phyloP scores from a whole-genome alignment of 805 yeast species.

The Lipomyces yamanashiensis region DNA sequence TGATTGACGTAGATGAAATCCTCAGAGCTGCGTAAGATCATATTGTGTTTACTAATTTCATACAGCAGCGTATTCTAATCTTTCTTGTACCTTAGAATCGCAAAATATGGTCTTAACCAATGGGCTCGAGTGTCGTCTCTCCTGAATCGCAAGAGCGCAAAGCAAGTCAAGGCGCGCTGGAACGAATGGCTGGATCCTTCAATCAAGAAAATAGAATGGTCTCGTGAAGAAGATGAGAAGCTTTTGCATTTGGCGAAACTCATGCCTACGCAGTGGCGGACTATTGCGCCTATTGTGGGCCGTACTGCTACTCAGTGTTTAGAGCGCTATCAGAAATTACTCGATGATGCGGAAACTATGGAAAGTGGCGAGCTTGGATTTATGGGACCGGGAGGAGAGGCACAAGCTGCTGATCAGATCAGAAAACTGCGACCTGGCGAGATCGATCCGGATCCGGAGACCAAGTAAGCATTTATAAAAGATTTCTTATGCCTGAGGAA shows the following conservation, averaged over 20 bases:
- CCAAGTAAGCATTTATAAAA: constrained; percentile 45
- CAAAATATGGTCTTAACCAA: constrained; percentile 91
- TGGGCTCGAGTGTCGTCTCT: constrained; percentile 93
- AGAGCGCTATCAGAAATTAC: constrained; percentile 76
- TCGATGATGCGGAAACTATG: constrained; percentile 56
- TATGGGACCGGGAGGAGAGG: constrained; percentile 59
- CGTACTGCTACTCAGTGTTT: constrained; percentile 87
- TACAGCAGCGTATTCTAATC: not conserved
- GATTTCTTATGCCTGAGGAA: not conserved
- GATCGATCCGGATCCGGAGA: constrained; percentile 72
- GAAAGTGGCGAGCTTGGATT: constrained; percentile 48
- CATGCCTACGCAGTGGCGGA: constrained; percentile 93
- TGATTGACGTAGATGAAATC: constrained; percentile 63
- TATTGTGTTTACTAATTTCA: not conserved
- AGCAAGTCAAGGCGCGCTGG: constrained; percentile 94
- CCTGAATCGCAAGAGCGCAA: constrained; percentile 81
- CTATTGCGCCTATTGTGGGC: constrained; percentile 79
- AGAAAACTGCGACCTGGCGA: constrained; percentile 54
- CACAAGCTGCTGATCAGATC: constrained; percentile 49
- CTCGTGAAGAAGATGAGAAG: constrained; percentile 73
- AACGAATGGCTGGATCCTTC: constrained; percentile 81
- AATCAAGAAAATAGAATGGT: constrained; percentile 69
- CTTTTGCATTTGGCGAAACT: constrained; percentile 67
- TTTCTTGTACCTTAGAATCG: constrained; percentile 49
- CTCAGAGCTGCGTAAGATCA: constrained; percentile 68